phyloP scores from a whole-genome alignment of 2,329 filamentous ascomycete genomes.

The Dothistroma pini region DNA sequence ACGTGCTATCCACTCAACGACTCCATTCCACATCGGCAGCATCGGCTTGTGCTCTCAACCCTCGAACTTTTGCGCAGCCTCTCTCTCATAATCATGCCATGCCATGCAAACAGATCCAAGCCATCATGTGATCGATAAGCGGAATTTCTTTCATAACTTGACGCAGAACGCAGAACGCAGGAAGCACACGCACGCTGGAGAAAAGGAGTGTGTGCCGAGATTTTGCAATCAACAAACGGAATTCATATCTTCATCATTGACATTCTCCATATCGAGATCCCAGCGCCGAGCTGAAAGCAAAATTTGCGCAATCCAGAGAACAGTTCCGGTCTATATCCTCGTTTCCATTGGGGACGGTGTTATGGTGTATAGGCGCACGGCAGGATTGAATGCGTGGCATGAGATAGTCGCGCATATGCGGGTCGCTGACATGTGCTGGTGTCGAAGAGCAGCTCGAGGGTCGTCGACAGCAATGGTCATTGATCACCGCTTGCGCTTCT shows the following conservation, averaged over 20 bases:
- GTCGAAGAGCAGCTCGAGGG: neutral
- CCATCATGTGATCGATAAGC: neutral
- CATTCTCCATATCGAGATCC: neutral
- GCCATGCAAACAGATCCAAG: neutral
- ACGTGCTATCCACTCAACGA: neutral
- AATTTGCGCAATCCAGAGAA: neutral
- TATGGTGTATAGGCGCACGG: neutral
- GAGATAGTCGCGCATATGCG: neutral
- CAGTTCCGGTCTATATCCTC: neutral
- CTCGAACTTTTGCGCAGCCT: neutral
- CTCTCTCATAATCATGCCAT: neutral
- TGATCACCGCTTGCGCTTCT: constrained; percentile 58
- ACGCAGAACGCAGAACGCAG: neutral
- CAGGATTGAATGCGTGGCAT: neutral
- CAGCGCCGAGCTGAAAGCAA: neutral
- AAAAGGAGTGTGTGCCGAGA: neutral
- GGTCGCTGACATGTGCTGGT: neutral
- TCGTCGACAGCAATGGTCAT: neutral
- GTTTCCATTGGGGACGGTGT: neutral
- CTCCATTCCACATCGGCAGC: neutral
- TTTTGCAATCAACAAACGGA: constrained; percentile 11
- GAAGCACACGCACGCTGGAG: neutral
- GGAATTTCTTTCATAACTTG: neutral
- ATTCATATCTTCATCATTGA: constrained; percentile 15
- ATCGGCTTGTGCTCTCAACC: neutral